Percentiles rank a stretch among this genome's conserved stretches.
These are phyloP conservation scores for Epichloe amarillans DNA, from an alignment of 2,329 filamentous ascomycete species.

Conservation along the genomic window DNA sequence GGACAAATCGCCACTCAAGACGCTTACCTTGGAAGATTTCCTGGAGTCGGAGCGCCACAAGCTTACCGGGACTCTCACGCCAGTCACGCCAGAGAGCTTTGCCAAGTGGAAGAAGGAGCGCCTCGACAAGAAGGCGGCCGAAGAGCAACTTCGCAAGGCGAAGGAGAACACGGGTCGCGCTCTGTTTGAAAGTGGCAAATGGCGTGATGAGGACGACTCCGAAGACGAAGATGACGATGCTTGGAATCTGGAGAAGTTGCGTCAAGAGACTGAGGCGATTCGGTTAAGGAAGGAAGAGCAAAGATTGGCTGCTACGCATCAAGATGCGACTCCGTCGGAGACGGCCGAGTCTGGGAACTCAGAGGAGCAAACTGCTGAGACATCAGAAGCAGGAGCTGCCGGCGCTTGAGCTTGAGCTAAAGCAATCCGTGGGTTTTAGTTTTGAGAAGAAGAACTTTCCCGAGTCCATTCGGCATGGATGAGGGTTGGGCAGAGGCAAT, in stretches of 20 bases:
- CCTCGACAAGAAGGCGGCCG: conserved; percentile 87
- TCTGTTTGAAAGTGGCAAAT: conserved; percentile 93
- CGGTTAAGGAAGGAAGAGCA: conserved; percentile 69
- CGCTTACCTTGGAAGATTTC: conserved; percentile 93
- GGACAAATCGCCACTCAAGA: conserved; percentile 91
- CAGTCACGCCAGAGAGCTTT: conserved; percentile 84
- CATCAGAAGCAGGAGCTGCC: conserved; percentile 4
- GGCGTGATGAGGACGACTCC: conserved; percentile 55
- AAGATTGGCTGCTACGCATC: conserved; percentile 26
- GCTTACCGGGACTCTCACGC: conserved; percentile 78
- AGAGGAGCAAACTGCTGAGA: conserved; percentile 5
- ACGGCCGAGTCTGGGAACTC: background rate
- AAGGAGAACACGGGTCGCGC: conserved; percentile 94
- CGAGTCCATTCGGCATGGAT: background rate
- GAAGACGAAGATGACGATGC: conserved; percentile 46
- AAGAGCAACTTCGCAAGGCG: conserved; percentile 76
- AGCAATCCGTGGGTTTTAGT: background rate
- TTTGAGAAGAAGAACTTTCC: background rate
- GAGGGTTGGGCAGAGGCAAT: conserved; percentile 11
- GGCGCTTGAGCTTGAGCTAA: conserved; percentile 5
- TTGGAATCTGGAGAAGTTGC: conserved; percentile 74
- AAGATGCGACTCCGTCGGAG: background rate
- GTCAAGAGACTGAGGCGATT: conserved; percentile 71
- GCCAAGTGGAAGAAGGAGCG: conserved; percentile 96
- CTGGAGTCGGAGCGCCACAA: conserved; percentile 93